phyloP scores from a whole-genome alignment of 441 rosid species.

The Eutrema salsugineum region DNA sequence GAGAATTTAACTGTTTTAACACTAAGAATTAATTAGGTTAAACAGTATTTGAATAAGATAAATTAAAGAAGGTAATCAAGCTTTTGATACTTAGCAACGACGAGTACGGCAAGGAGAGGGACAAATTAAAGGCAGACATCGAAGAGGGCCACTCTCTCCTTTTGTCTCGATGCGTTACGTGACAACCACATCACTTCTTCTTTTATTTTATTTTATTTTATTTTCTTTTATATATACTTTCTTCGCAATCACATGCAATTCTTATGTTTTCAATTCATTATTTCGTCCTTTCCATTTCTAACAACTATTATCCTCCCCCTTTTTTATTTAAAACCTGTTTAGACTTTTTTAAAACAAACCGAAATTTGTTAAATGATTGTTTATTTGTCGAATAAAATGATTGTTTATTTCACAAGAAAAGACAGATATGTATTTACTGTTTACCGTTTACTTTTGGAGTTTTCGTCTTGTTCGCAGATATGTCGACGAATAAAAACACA shows the following conservation, averaged over 20 bases:
- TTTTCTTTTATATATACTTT: not conserved
- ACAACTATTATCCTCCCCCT: not conserved
- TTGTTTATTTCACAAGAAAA: not conserved
- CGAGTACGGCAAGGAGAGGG: slow-evolving; percentile 28
- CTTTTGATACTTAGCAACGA: slow-evolving; percentile 26
- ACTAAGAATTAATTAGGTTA: not conserved
- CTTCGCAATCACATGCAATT: slow-evolving; percentile 23
- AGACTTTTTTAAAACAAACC: not conserved
- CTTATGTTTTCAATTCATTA: slow-evolving; percentile 2
- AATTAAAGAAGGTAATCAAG: slow-evolving; percentile 11
- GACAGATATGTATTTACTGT: not conserved
- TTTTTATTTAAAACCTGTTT: not conserved
- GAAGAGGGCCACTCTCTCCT: slow-evolving; percentile 5
- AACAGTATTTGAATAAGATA: not conserved
- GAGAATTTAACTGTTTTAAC: not conserved
- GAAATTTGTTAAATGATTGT: not conserved
- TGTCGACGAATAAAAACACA: slow-evolving; percentile 12
- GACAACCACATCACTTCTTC: slow-evolving; percentile 28
- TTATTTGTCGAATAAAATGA: no score
- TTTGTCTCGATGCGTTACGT: slow-evolving; percentile 35
- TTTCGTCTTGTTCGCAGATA: not conserved
- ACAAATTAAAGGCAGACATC: slow-evolving; percentile 12
- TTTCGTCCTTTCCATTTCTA: slow-evolving; percentile 2
- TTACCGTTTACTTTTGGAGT: slow-evolving; percentile 2
- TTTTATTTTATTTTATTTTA: no score